Percentiles rank a stretch among this genome's conserved stretches.
Evolutionary conservation across 176 grass and related monocot species (phyloP).

Genomic region (Oryza glumipatula): DNA sequence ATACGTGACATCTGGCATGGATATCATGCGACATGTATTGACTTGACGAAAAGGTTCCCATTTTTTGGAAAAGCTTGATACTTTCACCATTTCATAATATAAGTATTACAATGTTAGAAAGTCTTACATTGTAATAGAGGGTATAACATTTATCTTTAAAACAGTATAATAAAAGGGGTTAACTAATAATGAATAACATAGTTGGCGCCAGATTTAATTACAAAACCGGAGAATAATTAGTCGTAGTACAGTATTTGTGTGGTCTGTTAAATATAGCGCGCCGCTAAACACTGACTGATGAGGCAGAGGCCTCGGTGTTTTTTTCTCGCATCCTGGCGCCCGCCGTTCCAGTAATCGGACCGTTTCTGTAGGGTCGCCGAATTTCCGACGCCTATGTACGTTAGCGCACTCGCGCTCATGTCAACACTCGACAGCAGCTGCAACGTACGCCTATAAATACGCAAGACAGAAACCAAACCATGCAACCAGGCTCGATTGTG

Average conservation of each 20-base stretch:
- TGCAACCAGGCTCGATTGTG: not conserved
- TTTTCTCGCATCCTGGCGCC: not conserved
- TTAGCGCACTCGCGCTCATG: not conserved
- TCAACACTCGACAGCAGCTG: not conserved
- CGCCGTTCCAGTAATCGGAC: slow-evolving; percentile 38
- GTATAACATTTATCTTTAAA: no score
- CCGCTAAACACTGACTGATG: slow-evolving; percentile 32
- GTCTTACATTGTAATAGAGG: no score
- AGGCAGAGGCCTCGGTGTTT: not conserved
- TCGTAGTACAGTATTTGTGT: not conserved
- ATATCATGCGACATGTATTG: no score
- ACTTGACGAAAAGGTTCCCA: no score
- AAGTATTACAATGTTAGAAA: no score
- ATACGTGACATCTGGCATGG: no score
- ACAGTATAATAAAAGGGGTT: no score
- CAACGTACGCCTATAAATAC: slow-evolving; percentile 26
- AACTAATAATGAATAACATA: not conserved
- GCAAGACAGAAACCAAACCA: not conserved
- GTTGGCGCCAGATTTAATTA: not conserved
- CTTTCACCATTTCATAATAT: no score
- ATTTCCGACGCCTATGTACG: not conserved
- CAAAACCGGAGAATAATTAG: not conserved
- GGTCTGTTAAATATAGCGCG: not conserved
- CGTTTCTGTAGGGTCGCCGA: slow-evolving; percentile 25
- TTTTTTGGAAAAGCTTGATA: no score